Conservation (phyloP, 345 rosid species). For the Corchorus capsularis region DNA sequence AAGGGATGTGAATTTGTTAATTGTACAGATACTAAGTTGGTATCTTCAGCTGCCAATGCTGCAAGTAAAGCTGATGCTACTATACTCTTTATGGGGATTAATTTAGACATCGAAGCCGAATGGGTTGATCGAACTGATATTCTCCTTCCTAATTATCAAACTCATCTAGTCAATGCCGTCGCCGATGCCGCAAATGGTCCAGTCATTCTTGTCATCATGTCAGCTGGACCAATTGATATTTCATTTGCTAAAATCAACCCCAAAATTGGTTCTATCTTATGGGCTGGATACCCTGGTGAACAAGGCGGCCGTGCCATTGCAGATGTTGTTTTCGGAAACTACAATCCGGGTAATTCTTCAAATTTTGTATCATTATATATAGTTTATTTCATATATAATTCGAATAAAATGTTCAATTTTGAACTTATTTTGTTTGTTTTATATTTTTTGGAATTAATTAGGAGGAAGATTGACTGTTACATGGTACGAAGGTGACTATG, state of each 20-base stretch:
- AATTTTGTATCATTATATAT: too few relatives aligned
- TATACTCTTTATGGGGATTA: conserved; percentile 36
- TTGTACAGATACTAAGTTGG: conserved; percentile 29
- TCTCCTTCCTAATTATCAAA: conserved; percentile 45
- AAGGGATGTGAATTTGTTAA: conserved; percentile 39
- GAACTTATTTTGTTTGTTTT: background rate
- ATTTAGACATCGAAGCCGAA: conserved; percentile 43
- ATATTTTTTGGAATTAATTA: background rate
- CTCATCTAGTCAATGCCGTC: conserved; percentile 36
- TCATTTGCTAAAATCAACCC: conserved; percentile 33
- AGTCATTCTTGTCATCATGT: conserved; percentile 47
- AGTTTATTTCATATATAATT: too few relatives aligned
- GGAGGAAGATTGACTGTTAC: conserved; percentile 50
- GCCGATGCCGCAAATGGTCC: conserved; percentile 43
- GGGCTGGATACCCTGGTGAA: conserved; percentile 64
- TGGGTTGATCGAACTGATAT: conserved; percentile 41
- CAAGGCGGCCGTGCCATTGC: conserved; percentile 51
- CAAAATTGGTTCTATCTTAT: conserved; percentile 37
- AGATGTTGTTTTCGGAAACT: conserved; percentile 46
- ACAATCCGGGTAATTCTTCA: conserved; percentile 42
- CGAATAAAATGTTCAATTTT: background rate
- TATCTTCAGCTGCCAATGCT: conserved; percentile 29
- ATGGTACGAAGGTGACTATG: conserved; percentile 33
- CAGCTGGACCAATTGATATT: conserved; percentile 47
- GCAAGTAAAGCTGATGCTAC: conserved; percentile 49